Percentiles rank a stretch among this genome's conserved stretches.
phyloP scores from a whole-genome alignment of 768 basidiomycete species.

The Kwoniella pini region DNA sequence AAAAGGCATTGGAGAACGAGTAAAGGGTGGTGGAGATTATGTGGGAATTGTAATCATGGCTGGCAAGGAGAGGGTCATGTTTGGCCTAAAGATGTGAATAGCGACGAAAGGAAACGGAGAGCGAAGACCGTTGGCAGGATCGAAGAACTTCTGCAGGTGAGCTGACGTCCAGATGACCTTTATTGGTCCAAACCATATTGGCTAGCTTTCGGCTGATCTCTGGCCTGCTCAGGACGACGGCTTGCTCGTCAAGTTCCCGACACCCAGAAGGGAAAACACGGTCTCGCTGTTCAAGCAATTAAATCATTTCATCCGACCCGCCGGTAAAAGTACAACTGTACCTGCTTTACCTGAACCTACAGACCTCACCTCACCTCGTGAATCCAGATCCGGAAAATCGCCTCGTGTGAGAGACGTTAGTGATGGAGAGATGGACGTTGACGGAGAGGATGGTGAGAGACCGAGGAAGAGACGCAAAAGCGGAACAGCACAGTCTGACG shows the following conservation, averaged over 20 bases:
- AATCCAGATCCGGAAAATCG: constrained; percentile 17
- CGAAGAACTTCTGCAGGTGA: constrained; percentile 78
- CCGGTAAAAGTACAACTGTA: constrained; percentile 39
- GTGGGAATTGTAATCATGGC: constrained; percentile 50
- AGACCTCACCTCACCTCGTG: constrained; percentile 29
- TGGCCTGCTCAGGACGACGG: constrained; percentile 69
- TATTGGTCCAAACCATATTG: too few species aligned
- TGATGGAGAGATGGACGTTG: not conserved
- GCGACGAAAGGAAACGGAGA: constrained; percentile 58
- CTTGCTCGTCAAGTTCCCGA: constrained; percentile 60
- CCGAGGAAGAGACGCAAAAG: constrained; percentile 15
- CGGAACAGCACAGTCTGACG: constrained; percentile 9
- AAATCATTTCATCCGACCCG: constrained; percentile 31
- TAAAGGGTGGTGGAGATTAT: constrained; percentile 51
- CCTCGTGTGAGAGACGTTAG: constrained; percentile 3
- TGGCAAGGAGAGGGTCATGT: constrained; percentile 53
- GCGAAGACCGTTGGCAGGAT: constrained; percentile 73
- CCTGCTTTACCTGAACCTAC: constrained; percentile 29
- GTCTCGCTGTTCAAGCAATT: constrained; percentile 34
- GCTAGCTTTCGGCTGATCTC: too few species aligned
- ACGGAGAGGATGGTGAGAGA: constrained; percentile 7
- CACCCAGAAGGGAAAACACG: constrained; percentile 25
- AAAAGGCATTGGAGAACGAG: constrained; percentile 66
- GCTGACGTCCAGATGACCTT: constrained; percentile 35
- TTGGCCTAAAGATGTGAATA: constrained; percentile 60